Evolutionary conservation across 495 filamentous ascomycete genomes (phyloP).

Genomic region (Haplographium delicatum): DNA sequence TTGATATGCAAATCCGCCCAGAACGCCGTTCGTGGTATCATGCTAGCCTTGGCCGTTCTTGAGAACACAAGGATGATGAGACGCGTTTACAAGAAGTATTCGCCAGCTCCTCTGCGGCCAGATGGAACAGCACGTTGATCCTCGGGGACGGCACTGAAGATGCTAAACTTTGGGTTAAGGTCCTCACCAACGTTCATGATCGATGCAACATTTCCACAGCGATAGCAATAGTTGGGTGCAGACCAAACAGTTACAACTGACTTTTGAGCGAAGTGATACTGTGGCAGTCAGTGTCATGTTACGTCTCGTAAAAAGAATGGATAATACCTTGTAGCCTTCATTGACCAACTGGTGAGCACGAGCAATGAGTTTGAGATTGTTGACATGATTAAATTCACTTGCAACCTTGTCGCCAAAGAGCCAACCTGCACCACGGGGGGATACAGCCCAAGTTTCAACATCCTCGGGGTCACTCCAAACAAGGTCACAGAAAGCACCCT

Average conservation of each 20-base stretch:
- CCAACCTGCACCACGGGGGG: constrained; percentile 92
- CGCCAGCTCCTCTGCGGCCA: constrained; percentile 73
- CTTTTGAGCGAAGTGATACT: constrained; percentile 92
- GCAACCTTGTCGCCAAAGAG: constrained; percentile 96
- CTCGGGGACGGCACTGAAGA: constrained; percentile 92
- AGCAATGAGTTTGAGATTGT: constrained; percentile 89
- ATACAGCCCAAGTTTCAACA: constrained; percentile 96
- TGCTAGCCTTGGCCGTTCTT: no score
- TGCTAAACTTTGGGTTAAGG: constrained; percentile 81
- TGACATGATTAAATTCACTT: constrained; percentile 98
- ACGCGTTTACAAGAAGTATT: constrained; percentile 81
- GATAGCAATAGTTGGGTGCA: constrained; percentile 98
- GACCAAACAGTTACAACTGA: constrained; percentile 99
- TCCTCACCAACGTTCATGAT: constrained; percentile 92
- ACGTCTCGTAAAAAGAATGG: not conserved
- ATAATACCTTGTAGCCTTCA: constrained; percentile 84
- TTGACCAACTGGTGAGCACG: constrained; percentile 96
- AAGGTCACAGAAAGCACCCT: constrained; percentile 95
- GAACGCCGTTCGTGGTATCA: not conserved
- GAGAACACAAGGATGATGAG: not conserved
- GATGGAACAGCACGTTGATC: constrained; percentile 82
- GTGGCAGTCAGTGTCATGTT: constrained; percentile 14
- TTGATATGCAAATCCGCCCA: not conserved
- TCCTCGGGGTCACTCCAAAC: constrained; percentile 99
- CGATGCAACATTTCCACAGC: constrained; percentile 93